Base-by-base conservation (phyloP, 345 rosid species). In the Carallia brachiata region DNA sequence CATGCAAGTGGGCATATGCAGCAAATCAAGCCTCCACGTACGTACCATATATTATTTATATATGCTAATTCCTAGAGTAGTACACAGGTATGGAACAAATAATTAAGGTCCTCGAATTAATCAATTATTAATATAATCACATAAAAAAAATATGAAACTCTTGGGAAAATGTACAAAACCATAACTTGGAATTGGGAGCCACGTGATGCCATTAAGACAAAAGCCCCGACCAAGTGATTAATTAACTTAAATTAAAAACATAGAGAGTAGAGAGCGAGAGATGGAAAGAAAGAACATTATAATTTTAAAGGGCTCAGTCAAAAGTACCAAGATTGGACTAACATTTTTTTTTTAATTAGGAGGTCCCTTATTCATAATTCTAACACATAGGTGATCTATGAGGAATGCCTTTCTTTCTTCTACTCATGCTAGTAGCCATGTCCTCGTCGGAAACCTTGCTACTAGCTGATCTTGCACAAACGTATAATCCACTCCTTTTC, bases 371-470 rank as follows among this genome's bases (percentile, higher is more conserved):
- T 6, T n/a, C 27, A 27, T 37, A 44, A 52, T 52, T 52, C 82
- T 86, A 95, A 81, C 92, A 92, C 15, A 92, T 75, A 73, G 99
- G 98, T 66, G 98, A 88, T 70, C 99, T 81, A 44, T 90, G 97
- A 57, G 99, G 99, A 78, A 87, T 83, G 77, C 99, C 94, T 79
- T 96, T 96, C n/a, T n/a, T n/a, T 70, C 99, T 84, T 75, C 99
- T 82, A 78, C 81, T 90, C 73, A 84, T 79, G 81, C 91, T 82
- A 7, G 86, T 76, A 36, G 96, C 87, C 75, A 86, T 89, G 75
- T 86, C 87, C 55, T 85, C 88, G 16, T 82, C 73, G 2, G 87
- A 77, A 50, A 73, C 88, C 74, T 85, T 82, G 57, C 58, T 82
- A 54, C 58, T 80, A 23, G 86, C 77, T 18, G 89, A 87, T 73